Evolutionary conservation across 345 rosid genomes (phyloP), one percentile per base, ranked within the genome.

Genomic region (Syzygium aqueum): DNA sequence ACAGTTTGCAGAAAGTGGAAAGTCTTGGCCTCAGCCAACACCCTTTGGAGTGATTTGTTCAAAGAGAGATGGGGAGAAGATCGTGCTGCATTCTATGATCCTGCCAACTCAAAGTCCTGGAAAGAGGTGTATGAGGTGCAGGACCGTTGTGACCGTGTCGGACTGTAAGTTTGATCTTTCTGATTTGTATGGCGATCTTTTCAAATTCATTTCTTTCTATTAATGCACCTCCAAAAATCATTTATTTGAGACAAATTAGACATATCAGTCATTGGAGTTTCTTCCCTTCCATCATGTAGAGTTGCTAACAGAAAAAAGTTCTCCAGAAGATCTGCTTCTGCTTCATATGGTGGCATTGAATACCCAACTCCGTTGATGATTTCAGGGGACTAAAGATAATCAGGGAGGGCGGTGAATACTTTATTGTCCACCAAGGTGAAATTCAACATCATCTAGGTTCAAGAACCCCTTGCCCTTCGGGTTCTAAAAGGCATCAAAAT

Each of bases 1-100:
- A 53, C 90, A 94, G 96, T 92, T 85, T 92, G 94, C 93, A 93
- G 93, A 92, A 93, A 91, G 33, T 94, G 96, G 94, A 92, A 92
- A 84, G 84, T 52, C 23, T 46, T 92, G 89, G 93, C 92, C 85
- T 93, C 95, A 11, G 90, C 93, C 7, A 67, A 92, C 82, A 78
- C 23, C 8, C 86, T 94, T 22, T 93, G 96, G 95, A 90, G 78
- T 49, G 88, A 90, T 57, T 90, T 94, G 53, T 93, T 93, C 90
- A 86, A 61, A 73, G 94, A 92, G 87, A 90, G 95, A 90, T 92
- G 96, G 96, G 94, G 96, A 86, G 89, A 51, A 63, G 94, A 94
- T 82, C 85, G 85, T 3, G 93, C 95, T 22, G 86, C 90, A 30
- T 91, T 91, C 52, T 90, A 85, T 78, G 91, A 91, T 28, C 94